Evolutionary conservation across 2,329 filamentous ascomycete genomes (phyloP), one percentile per base, ranked within the genome.

Genomic region (Pyricularia grisea): DNA sequence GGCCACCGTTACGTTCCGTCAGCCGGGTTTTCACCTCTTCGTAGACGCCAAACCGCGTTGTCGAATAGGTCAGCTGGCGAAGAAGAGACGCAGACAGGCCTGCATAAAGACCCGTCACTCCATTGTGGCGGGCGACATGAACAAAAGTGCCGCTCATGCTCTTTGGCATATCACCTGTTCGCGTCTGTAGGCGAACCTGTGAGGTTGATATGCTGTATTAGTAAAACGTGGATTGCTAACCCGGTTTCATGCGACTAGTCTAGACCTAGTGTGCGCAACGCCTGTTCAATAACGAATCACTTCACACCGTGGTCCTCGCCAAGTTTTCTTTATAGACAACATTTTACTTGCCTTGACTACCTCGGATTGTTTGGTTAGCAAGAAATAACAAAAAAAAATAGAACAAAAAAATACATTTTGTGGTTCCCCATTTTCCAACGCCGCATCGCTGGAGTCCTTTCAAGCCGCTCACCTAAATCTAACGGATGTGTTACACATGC

Each of bases 1-100:
- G 73, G 72, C 77, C 73, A 71, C 80, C 79, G 30, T 76, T 70
- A 50, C 67, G 68, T 73, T 67, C 77, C 72, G 87, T 87, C 76
- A 90, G 84, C 67, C 85, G 86, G 28, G 86, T 82, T 81, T 99
- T 99, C 70, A 98, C 84, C 74, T 97, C 89, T 81, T 98, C 95
- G 83, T 99, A 99, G 72, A 97, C 89, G 72, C 93, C 95, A 81
- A 99, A 99, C 66, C 95, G 92, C 55, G 93, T 95, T 67, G 95
- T 99, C 70, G 92, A 95, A 83, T 99, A 99, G 70, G 95, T 98
- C 74, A 94, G 86, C 82, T 98, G 95, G 72, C 95, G 94, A 70
- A 98, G 86, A 66, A 98, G 87, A 69, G 94, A 95, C 73, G 95
- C 95, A 2, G 94, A 96, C 70, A 98, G 88, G 81, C 95, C 95